Evolutionary conservation across 129 eudicot genomes (phyloP).

Genomic region (Deinandra increscens): DNA sequence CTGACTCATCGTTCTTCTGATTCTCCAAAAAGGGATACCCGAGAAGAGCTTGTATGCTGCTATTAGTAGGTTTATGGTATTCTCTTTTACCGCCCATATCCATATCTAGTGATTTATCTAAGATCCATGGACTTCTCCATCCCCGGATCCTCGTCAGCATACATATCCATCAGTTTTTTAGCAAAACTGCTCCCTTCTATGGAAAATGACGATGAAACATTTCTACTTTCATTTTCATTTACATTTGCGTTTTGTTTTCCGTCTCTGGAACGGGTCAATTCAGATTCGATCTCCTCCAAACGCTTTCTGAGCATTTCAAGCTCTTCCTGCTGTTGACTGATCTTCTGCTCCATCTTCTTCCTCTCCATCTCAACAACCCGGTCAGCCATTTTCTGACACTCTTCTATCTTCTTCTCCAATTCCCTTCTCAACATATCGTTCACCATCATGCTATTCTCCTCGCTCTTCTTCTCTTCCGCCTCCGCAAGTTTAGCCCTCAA

Average conservation of each 20-base stretch:
- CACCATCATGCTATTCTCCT: slow-evolving; percentile 71
- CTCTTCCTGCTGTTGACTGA: slow-evolving; percentile 63
- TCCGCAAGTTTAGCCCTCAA: slow-evolving; percentile 60
- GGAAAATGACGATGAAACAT: slow-evolving; percentile 24
- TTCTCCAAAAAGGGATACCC: slow-evolving; percentile 32
- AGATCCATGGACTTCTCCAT: slow-evolving; percentile 99
- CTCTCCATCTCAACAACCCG: slow-evolving; percentile 74
- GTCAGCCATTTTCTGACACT: slow-evolving; percentile 78
- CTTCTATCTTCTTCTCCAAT: slow-evolving; percentile 67
- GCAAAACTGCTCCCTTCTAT: slow-evolving; percentile 59
- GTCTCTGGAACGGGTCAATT: slow-evolving; percentile 48
- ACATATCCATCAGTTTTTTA: slow-evolving; percentile 55
- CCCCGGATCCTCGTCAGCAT: slow-evolving; percentile 71
- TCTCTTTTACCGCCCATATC: slow-evolving; percentile 54
- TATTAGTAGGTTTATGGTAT: slow-evolving; percentile 17
- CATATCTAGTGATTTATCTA: slow-evolving; percentile 70
- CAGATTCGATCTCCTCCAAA: slow-evolving; percentile 73
- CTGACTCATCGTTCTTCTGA: slow-evolving; percentile 16
- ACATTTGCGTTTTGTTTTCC: slow-evolving; percentile 12
- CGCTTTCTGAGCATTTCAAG: slow-evolving; percentile 67
- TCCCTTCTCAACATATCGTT: slow-evolving; percentile 58
- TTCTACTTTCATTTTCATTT: not conserved
- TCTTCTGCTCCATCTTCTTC: slow-evolving; percentile 72
- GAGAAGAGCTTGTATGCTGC: slow-evolving; percentile 31
- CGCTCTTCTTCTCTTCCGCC: slow-evolving; percentile 52